Evolutionary conservation across 2,329 filamentous ascomycete genomes (phyloP), one percentile per base, ranked within the genome.

Genomic region (Aspergillus sp.): DNA sequence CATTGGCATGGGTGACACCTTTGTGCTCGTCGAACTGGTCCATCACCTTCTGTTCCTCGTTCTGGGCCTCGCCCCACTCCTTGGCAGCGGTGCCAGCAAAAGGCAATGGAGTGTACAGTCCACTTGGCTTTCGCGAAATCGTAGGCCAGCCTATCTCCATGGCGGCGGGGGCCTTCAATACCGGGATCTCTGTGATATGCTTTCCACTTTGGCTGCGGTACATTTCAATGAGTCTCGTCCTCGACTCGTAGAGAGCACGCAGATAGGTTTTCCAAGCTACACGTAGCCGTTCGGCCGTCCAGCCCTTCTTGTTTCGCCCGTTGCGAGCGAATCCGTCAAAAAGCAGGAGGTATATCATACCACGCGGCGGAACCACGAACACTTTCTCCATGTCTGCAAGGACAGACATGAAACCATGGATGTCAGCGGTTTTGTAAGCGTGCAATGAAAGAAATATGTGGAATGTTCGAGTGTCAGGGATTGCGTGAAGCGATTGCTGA

Each of bases 271-370:
- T 74, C 82, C 90, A 90, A 10, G 92, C 85, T 44, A 81, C 82
- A 47, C 88, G 83, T 2, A 98, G 83, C n/a, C 87, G 84, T 64
- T 83, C 76, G 30, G 81, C 79, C 27, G 86, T 91, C 94, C 95
- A 99, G 11, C 86, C 82, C 0, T 88, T 87, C 64, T 87, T 80
- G 23, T 80, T 77, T 17, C 83, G 87, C 10, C 93, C 94, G 70
- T 96, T 88, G 2, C 80, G 75, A 32, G 84, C 82, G 71, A 98
- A 99, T 0, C 90, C 92, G 68, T 91, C 89, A 77, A 98, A 90
- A 3, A 98, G 80, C 7, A 89, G 83, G 39, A 95, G 81, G 70
- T 94, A 97, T 23, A 96, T 84, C 59, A 89, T 84, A 5, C 89
- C 90, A 62, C 94, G 87, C 15, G 94, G 78, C 0, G 87, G 85